Evolutionary conservation across 2,329 filamentous ascomycete genomes (phyloP).

Genomic region (Cercospora sp.): DNA sequence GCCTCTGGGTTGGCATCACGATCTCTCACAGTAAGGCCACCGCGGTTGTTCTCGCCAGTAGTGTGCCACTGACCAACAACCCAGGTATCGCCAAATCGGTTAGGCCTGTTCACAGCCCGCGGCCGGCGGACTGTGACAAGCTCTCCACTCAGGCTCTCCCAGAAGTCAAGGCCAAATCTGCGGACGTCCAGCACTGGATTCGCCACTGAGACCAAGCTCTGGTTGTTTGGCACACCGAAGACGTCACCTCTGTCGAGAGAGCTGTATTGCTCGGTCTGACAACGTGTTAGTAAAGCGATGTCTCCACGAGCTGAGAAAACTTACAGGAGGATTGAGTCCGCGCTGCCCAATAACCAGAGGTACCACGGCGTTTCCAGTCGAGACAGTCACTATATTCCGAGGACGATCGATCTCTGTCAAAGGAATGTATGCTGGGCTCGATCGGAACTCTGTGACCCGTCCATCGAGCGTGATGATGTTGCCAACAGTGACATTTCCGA

Average conservation of each 20-base stretch:
- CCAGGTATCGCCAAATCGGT: conserved; percentile 68
- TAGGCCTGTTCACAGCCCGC: conserved; percentile 61
- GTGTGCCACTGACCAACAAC: conserved; percentile 65
- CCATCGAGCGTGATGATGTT: conserved; percentile 64
- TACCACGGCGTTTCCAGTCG: conserved; percentile 55
- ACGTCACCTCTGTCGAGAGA: conserved; percentile 65
- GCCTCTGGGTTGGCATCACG: conserved; percentile 70
- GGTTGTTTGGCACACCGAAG: conserved; percentile 65
- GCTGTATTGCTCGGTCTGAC: conserved; percentile 57
- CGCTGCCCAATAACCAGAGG: conserved; percentile 63
- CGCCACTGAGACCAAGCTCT: conserved; percentile 55
- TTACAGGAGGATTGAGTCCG: conserved; percentile 52
- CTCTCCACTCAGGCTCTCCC: conserved; percentile 69
- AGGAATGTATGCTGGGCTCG: conserved; percentile 58
- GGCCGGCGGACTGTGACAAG: conserved; percentile 64
- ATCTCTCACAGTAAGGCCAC: conserved; percentile 64
- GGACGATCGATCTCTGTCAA: conserved; percentile 64
- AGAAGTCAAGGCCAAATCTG: conserved; percentile 69
- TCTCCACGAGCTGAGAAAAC: not conserved
- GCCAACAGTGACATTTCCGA: conserved; percentile 58
- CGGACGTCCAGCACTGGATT: conserved; percentile 64
- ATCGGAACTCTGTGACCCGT: conserved; percentile 61
- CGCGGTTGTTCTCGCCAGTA: conserved; percentile 63
- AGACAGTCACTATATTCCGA: conserved; percentile 55
- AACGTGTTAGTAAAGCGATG: not conserved